Evolutionary conservation across 2,329 filamentous ascomycete genomes (phyloP).

Genomic region (Clonostachys solani): DNA sequence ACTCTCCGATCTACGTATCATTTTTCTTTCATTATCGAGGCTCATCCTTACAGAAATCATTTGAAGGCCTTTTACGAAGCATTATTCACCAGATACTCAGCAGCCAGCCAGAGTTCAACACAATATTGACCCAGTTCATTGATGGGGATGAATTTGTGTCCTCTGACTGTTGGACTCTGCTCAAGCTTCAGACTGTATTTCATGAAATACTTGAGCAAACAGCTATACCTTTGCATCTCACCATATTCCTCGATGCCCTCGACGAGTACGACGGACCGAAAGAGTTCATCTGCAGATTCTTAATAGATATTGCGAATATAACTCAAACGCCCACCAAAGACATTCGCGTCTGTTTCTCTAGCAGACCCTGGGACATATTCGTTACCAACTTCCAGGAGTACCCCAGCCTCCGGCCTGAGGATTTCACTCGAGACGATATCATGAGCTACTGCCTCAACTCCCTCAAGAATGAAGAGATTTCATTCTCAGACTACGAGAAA

Average conservation of each 20-base stretch:
- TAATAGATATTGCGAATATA: not conserved
- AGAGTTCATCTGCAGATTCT: not conserved
- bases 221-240: not conserved
- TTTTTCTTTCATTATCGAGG: conserved; percentile 1
- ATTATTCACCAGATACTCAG: not conserved
- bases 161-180: not conserved
- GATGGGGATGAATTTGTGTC: no score
- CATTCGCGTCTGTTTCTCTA: conserved; percentile 1
- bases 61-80: not conserved
- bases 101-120: not conserved
- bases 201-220: not conserved
- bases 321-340: not conserved
- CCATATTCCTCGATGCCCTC: conserved; percentile 1
- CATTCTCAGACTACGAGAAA: no score
- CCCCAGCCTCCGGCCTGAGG: not conserved
- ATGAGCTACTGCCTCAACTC: not conserved
- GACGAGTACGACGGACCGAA: conserved; percentile 1
- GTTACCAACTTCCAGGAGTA: not conserved
- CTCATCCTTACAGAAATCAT: not conserved
- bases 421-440: not conserved
- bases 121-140: no score
- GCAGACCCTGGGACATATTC: not conserved
- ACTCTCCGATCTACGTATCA: not conserved
- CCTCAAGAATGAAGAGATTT: not conserved
- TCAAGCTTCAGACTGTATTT: not conserved